Evolutionary conservation across 768 basidiomycete genomes (phyloP).

Genomic region (Kockovaella imperatae): DNA sequence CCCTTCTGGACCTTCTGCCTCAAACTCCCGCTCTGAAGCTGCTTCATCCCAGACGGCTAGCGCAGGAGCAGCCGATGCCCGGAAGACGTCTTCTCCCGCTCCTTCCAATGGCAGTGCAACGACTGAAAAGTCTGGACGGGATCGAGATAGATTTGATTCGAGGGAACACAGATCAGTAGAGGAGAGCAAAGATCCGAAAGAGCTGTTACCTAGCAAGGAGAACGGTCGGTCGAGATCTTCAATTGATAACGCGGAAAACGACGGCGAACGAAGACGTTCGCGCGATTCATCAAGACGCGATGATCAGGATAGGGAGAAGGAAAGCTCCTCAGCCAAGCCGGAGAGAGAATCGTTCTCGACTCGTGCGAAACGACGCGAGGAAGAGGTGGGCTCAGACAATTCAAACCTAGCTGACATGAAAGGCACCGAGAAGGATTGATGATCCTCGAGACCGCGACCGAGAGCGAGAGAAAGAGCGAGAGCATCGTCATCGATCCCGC

Average conservation of each 20-base stretch:
- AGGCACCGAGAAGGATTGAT: slow-evolving; percentile 12
- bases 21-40: neutral
- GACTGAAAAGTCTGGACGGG: too few relatives aligned
- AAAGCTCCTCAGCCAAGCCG: slow-evolving; percentile 11
- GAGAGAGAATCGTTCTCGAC: slow-evolving; percentile 2
- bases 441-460: slow-evolving; percentile 14
- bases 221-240: too few relatives aligned
- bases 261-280: too few relatives aligned
- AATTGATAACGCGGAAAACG: too few relatives aligned
- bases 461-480: slow-evolving; percentile 10
- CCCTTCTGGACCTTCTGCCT: slow-evolving; percentile 11
- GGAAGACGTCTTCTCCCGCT: slow-evolving; percentile 1
- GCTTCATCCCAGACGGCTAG: neutral
- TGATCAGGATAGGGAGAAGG: slow-evolving; percentile 17
- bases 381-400: slow-evolving; percentile 7
- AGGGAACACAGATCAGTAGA: too few relatives aligned
- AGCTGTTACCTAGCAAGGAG: too few relatives aligned
- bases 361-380: slow-evolving; percentile 18
- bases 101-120: neutral
- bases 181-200: too few relatives aligned
- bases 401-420: neutral
- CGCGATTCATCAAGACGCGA: too few relatives aligned
- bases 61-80: neutral
- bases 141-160: too few relatives aligned
- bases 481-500: slow-evolving; percentile 50